phyloP scores from a whole-genome alignment of 2,329 filamentous ascomycete species.

The Epichloe gansuensis region DNA sequence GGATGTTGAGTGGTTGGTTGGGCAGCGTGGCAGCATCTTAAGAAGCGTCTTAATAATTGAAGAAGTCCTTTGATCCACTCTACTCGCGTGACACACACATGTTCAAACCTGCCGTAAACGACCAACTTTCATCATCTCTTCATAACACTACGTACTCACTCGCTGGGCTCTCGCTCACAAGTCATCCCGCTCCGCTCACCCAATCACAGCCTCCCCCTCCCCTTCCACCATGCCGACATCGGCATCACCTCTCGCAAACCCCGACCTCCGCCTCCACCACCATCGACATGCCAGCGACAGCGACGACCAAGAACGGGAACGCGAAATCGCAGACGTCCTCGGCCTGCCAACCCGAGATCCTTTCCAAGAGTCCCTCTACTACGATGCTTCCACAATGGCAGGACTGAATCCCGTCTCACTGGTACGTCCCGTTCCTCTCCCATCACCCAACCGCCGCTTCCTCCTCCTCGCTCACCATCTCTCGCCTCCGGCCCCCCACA shows the following conservation, averaged over 20 bases:
- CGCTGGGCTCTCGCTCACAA: neutral
- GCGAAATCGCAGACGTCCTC: neutral
- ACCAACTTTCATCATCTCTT: too few relatives aligned
- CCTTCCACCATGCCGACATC: neutral
- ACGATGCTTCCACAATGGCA: constrained; percentile 46
- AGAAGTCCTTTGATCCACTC: too few relatives aligned
- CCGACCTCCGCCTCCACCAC: neutral
- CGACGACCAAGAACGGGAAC: neutral
- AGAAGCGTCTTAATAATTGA: too few relatives aligned
- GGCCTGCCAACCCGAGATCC: neutral
- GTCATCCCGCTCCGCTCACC: neutral
- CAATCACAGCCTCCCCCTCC: neutral
- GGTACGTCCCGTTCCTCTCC: constrained; percentile 27
- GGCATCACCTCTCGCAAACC: neutral
- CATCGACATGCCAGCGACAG: neutral
- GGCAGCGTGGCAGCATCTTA: too few relatives aligned
- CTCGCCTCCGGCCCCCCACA: constrained; percentile 13
- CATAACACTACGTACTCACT: too few relatives aligned
- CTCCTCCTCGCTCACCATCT: neutral
- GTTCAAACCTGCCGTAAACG: too few relatives aligned
- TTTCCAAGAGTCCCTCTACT: constrained; percentile 36
- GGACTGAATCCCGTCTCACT: constrained; percentile 41
- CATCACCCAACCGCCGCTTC: neutral
- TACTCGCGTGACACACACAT: too few relatives aligned
- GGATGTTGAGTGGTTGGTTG: too few relatives aligned